Evolutionary conservation across 2,329 filamentous ascomycete genomes (phyloP).

Genomic region (Bipolaris victoriae): DNA sequence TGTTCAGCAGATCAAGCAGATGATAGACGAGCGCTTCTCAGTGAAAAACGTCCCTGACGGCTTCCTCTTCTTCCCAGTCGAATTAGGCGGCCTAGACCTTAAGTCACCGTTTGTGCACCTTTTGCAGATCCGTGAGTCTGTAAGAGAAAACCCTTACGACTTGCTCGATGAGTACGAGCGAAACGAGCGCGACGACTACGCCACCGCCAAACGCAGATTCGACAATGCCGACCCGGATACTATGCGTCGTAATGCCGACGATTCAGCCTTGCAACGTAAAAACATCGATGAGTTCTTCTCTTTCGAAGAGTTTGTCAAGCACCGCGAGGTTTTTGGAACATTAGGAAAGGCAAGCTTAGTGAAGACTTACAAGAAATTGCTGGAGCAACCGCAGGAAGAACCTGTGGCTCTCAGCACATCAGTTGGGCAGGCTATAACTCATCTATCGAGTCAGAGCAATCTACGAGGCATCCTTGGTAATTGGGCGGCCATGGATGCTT

Average conservation of each 20-base stretch:
- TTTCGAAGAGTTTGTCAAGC: slow-evolving; percentile 33
- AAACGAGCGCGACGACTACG: slow-evolving; percentile 48
- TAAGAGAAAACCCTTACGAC: slow-evolving; percentile 46
- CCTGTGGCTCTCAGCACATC: slow-evolving; percentile 27
- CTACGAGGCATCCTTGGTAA: slow-evolving; percentile 30
- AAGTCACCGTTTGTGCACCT: slow-evolving; percentile 59
- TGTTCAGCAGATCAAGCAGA: slow-evolving; percentile 51
- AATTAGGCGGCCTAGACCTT: slow-evolving; percentile 59
- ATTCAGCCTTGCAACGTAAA: slow-evolving; percentile 20
- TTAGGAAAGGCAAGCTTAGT: slow-evolving; percentile 21
- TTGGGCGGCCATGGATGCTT: slow-evolving; percentile 41
- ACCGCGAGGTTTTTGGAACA: slow-evolving; percentile 26
- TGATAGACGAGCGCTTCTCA: slow-evolving; percentile 60
- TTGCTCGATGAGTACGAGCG: slow-evolving; percentile 52
- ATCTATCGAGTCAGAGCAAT: slow-evolving; percentile 28
- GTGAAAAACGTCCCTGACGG: slow-evolving; percentile 57
- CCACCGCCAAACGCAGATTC: slow-evolving; percentile 38
- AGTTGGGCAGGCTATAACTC: slow-evolving; percentile 29
- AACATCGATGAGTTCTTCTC: slow-evolving; percentile 34
- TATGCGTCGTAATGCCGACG: slow-evolving; percentile 1
- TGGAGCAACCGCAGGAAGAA: slow-evolving; percentile 29
- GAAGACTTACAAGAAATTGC: slow-evolving; percentile 25
- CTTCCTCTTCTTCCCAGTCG: slow-evolving; percentile 60
- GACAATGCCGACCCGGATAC: slow-evolving; percentile 24
- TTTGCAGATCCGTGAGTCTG: slow-evolving; percentile 51